Evolutionary conservation across 805 yeast species (phyloP).

Genomic region (Nakazawaea pomicola): DNA sequence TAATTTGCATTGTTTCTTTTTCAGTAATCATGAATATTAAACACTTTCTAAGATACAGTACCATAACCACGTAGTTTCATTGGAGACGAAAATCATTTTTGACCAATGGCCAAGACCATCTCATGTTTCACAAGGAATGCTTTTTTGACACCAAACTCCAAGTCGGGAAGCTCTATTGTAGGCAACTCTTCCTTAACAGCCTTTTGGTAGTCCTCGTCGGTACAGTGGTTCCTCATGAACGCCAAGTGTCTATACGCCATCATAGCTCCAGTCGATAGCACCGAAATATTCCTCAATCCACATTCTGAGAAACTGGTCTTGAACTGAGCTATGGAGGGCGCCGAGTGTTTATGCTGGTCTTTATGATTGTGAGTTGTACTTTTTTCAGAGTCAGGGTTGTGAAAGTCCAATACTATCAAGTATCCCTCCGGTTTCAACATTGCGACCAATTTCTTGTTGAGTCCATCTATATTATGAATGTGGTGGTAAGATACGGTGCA

Average conservation of each 20-base stretch:
- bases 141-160: background rate
- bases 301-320: background rate
- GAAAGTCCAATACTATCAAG: conserved; percentile 33
- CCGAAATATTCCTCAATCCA: background rate
- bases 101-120: conserved; percentile 1
- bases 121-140: background rate
- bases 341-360: background rate
- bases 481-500: conserved; percentile 38
- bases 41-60: too few relatives aligned
- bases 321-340: background rate
- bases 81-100: background rate
- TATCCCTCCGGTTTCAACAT: conserved; percentile 31
- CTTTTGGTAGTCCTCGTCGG: background rate
- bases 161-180: background rate
- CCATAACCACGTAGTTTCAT: too few relatives aligned
- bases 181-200: background rate
- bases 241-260: background rate
- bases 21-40: background rate
- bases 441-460: conserved; percentile 26
- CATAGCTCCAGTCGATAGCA: background rate
- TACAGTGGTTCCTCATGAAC: conserved; percentile 6
- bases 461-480: conserved; percentile 25
- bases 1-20: background rate
- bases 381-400: conserved; percentile 23
- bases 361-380: background rate